phyloP scores from a whole-genome alignment of 768 basidiomycete species.

The Lactifluus volemus region DNA sequence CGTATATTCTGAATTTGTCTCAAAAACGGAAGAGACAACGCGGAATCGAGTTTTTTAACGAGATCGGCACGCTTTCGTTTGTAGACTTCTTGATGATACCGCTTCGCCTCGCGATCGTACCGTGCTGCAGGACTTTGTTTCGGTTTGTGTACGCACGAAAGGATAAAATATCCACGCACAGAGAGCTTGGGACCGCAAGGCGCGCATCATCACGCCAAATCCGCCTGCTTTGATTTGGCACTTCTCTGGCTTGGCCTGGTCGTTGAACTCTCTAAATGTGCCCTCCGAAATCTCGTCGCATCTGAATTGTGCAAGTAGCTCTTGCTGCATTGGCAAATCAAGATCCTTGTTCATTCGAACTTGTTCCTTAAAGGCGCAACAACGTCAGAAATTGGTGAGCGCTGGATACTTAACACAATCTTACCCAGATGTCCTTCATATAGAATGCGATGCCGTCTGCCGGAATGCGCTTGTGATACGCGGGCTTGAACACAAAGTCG shows the following conservation, averaged over 20 bases:
- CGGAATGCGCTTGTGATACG: slow-evolving; percentile 97
- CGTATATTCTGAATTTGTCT: no score
- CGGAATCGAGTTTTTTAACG: no score
- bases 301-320: slow-evolving; percentile 94
- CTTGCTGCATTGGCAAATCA: slow-evolving; percentile 72
- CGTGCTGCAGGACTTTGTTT: no score
- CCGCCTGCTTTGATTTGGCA: slow-evolving; percentile 84
- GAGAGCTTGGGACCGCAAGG: slow-evolving; percentile 69
- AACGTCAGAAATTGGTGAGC: not conserved
- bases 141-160: not conserved
- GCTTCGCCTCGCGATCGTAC: no score
- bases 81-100: no score
- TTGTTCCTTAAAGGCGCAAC: slow-evolving; percentile 14
- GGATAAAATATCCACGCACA: slow-evolving; percentile 34
- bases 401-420: slow-evolving; percentile 23
- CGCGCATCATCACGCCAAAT: slow-evolving; percentile 75
- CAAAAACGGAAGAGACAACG: no score
- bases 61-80: no score
- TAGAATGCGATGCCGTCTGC: slow-evolving; percentile 96
- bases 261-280: slow-evolving; percentile 74
- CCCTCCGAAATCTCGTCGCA: slow-evolving; percentile 91
- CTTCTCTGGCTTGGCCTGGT: slow-evolving; percentile 73
- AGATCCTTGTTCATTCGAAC: slow-evolving; percentile 15
- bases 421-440: slow-evolving; percentile 96
- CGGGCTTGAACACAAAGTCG: slow-evolving; percentile 82